Base-by-base conservation (phyloP, 208 protist genomes). In the Vickermania spadyakhi region DNA sequence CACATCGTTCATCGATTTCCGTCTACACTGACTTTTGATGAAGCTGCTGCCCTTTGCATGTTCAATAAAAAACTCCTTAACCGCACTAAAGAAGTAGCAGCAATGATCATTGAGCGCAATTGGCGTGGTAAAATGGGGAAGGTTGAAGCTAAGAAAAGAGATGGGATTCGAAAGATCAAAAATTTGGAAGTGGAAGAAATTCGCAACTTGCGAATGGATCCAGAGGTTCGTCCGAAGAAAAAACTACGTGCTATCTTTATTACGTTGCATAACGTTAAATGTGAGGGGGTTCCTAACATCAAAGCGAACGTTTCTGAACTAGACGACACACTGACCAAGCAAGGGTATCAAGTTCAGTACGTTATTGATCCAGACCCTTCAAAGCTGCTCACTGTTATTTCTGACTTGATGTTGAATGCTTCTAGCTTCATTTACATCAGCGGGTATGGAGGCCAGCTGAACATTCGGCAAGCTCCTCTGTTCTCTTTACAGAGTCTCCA, bases 401-500 rank as follows among this genome's bases (percentile, higher is more conserved):
- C 74, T 1, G 72, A 86, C 26, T 49, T 89, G 3, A 76, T 84
- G 61, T 68, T 75, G 3, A 67, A 77, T 28, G 77, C 66, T 58
- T 86, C 79, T 7, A 86, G 62, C 50, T 89, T 95, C 62, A 69
- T 95, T 7, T 92, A 89, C 73, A 68, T 95, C 52, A 88, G 78
- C 60, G 88, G 84, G 14, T 95, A 95, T 59, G 88, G 88, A 52
- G 88, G 88, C 7, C 60, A 66, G 21, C 63, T 94, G 58, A 68
- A 72, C 53, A 58, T 94, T 42, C 73, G 76, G 0, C 88, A 91
- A 66, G 81, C 88, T 3, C 73, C 72, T 4, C 29, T 91, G 22
- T 68, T 89, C 25, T 67, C 68, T 28, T 68, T 89, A 11, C 69
- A 87, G 56, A 50, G 64, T 21, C 76, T 94, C 31, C 73, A 79